Evolutionary conservation across 768 basidiomycete species (phyloP), one percentile per base, ranked within the genome.

Genomic region (Ephemerocybe angulata): DNA sequence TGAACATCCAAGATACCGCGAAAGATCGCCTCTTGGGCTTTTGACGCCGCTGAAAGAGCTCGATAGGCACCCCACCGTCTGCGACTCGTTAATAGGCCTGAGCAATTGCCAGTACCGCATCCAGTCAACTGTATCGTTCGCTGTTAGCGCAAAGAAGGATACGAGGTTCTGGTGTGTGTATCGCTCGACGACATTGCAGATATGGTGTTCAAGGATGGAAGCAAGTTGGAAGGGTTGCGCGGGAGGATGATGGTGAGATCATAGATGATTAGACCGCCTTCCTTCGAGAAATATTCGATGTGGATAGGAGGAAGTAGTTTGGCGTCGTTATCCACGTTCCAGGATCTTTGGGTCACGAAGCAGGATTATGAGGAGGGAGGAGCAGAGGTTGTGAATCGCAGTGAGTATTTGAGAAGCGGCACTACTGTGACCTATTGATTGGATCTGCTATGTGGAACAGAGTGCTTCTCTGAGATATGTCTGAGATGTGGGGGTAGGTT

Each of bases 221-320:
- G n/a, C n/a, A n/a, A n/a, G n/a, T n/a, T n/a, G n/a, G n/a, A 42
- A 2, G 77, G 64, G 6, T 73, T 71, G 19, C 72, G 70, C 15
- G 76, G 58, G 46, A 79, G 58, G 49, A 77, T 59, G 3, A 79
- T 81, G 55, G 65, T 70, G n/a, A n/a, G n/a, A n/a, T n/a, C n/a
- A n/a, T n/a, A n/a, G 76, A 93, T 92, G 84, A 92, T 94, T 53
- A 88, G 92, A 56, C 89, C 93, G 57, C 93, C 93, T 49, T 91
- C 93, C 52, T 93, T 95, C 79, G 79, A 93, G 64, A 96, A 92
- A 71, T 93, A 93, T 82, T 93, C 90, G 52, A 93, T 95, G 73
- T 97, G 94, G 90, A 93, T 93, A 63, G 88, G 88, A 75, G 88
- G 88, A 56, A 88, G 86, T 40, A 90, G 89, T 63, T 75, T 90